Conservation (phyloP, 2,329 filamentous ascomycete genomes). For the Claviceps cyperi region DNA sequence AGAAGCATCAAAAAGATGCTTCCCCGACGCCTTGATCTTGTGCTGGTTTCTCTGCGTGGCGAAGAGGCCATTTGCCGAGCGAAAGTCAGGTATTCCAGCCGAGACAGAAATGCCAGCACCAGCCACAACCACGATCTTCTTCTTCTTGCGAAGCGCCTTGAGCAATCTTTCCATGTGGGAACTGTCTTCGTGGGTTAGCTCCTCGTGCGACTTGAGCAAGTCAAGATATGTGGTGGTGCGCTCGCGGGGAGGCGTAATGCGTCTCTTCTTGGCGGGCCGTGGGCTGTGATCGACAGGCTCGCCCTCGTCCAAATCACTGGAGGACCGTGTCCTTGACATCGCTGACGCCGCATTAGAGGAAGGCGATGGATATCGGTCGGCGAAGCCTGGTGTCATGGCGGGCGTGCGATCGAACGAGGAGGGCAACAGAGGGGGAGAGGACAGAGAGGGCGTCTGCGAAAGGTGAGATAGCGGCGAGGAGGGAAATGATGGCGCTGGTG, state of each 20-base stretch:
- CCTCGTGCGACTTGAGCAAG: constrained; percentile 38
- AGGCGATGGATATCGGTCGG: constrained; percentile 38
- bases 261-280: constrained; percentile 63
- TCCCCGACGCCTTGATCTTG: constrained; percentile 78
- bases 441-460: constrained; percentile 33
- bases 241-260: constrained; percentile 43
- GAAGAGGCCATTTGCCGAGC: constrained; percentile 82
- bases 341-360: constrained; percentile 32
- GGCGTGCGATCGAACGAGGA: constrained; percentile 32
- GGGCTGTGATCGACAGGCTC: constrained; percentile 38
- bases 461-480: constrained; percentile 42
- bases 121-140: constrained; percentile 93
- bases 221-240: constrained; percentile 76
- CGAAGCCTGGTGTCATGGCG: constrained; percentile 21
- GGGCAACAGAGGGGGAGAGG: constrained; percentile 14
- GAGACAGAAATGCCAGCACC: constrained; percentile 95
- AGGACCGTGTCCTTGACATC: constrained; percentile 35
- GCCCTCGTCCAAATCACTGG: constrained; percentile 25
- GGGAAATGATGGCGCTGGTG: constrained; percentile 23
- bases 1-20: constrained; percentile 91
- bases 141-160: constrained; percentile 66
- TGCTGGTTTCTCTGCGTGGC: constrained; percentile 72
- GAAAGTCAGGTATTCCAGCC: constrained; percentile 93
- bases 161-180: constrained; percentile 56
- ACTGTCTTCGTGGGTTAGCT: constrained; percentile 29